phyloP scores from a whole-genome alignment of 345 rosid species.

The Trapa incisa region DNA sequence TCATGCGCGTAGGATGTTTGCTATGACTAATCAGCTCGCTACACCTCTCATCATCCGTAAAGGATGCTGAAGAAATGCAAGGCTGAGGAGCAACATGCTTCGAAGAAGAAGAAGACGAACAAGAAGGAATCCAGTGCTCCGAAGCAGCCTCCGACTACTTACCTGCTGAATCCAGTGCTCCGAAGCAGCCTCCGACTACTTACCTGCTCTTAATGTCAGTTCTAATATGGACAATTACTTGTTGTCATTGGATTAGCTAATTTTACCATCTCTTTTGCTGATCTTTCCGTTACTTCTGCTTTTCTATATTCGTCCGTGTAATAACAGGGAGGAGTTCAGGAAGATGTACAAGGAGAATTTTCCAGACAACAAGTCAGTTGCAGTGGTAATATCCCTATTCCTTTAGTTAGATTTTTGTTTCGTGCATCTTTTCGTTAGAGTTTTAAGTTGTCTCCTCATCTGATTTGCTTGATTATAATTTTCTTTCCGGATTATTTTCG shows the following conservation, averaged over 20 bases:
- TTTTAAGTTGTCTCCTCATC: not conserved
- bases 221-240: not conserved
- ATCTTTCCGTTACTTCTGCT: not conserved
- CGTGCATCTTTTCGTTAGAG: no score
- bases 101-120: constrained; percentile 3
- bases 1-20: not conserved
- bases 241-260: not conserved
- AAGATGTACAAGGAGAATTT: constrained; percentile 11
- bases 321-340: constrained; percentile 10
- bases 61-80: constrained; percentile 5
- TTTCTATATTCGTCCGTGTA: not conserved
- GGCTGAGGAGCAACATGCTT: not conserved
- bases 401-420: not conserved
- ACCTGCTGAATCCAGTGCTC: constrained; percentile 11
- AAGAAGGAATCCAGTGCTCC: constrained; percentile 12
- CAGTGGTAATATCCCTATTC: constrained; percentile 1
- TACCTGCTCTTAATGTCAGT: constrained; percentile 12
- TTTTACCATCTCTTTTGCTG: not conserved
- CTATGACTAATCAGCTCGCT: not conserved
- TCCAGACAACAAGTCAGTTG: constrained; percentile 8
- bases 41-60: not conserved
- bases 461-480: not conserved
- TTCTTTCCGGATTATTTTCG: not conserved
- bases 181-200: constrained; percentile 10
- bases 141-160: constrained; percentile 9